Evolutionary conservation across 2,329 filamentous ascomycete species (phyloP).

Genomic region (Penicillium glabrum): DNA sequence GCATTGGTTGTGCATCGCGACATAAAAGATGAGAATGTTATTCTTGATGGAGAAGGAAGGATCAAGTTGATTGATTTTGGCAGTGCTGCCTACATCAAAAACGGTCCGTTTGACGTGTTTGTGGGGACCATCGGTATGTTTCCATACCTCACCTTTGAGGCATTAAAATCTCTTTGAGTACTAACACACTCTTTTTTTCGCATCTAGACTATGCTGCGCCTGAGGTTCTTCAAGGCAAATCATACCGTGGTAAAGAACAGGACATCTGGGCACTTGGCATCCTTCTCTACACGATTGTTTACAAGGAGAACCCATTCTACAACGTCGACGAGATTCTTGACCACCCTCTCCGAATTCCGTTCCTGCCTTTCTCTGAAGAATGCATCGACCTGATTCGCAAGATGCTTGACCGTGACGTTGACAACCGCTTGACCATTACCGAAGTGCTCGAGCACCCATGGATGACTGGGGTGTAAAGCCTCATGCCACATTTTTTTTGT

Average conservation of each 20-base stretch:
- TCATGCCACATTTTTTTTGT: slow-evolving; percentile 1
- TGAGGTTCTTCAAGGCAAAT: slow-evolving; percentile 90
- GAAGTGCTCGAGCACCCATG: slow-evolving; percentile 89
- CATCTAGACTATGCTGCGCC: slow-evolving; percentile 88
- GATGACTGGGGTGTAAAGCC: slow-evolving; percentile 44
- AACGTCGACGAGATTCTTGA: slow-evolving; percentile 99
- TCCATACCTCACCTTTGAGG: neutral
- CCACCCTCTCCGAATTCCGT: slow-evolving; percentile 87
- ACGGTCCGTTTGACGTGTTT: slow-evolving; percentile 97
- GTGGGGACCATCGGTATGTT: slow-evolving; percentile 91
- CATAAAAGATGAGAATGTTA: slow-evolving; percentile 98
- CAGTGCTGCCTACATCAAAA: slow-evolving; percentile 97
- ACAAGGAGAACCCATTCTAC: slow-evolving; percentile 99
- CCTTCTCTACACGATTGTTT: slow-evolving; percentile 95
- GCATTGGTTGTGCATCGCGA: slow-evolving; percentile 93
- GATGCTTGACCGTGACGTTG: slow-evolving; percentile 91
- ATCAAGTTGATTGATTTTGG: slow-evolving; percentile 99
- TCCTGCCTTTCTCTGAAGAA: slow-evolving; percentile 64
- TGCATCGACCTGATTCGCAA: slow-evolving; percentile 87
- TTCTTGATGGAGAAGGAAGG: slow-evolving; percentile 89
- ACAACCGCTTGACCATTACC: slow-evolving; percentile 78
- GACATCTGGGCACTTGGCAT: slow-evolving; percentile 98
- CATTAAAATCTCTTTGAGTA: neutral
- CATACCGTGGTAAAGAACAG: slow-evolving; percentile 94
- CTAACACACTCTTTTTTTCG: neutral